Percentiles rank a stretch among this genome's conserved stretches.
These are phyloP conservation scores for Alternaria sp. DNA, from an alignment of 2,329 filamentous ascomycete species.

Conservation along the genomic window DNA sequence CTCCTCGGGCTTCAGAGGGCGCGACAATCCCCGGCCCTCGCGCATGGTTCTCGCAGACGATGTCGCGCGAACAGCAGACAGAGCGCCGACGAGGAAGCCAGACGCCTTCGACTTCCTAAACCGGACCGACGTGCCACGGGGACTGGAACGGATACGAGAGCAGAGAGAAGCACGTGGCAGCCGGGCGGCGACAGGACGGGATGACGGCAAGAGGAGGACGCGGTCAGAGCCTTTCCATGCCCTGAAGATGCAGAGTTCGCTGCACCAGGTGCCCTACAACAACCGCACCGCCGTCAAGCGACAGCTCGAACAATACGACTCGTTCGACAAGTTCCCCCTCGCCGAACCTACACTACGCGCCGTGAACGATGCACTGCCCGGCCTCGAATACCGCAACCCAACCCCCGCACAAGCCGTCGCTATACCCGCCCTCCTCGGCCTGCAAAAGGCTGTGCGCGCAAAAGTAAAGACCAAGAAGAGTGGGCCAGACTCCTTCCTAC, in stretches of 20 bases:
- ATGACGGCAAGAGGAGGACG: slow-evolving; percentile 37
- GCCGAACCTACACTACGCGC: slow-evolving; percentile 75
- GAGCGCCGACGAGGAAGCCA: slow-evolving; percentile 31
- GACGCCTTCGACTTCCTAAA: slow-evolving; percentile 48
- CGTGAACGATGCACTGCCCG: slow-evolving; percentile 78
- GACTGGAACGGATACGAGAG: slow-evolving; percentile 28
- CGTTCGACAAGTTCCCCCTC: slow-evolving; percentile 82
- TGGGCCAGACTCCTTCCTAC: slow-evolving; percentile 72
- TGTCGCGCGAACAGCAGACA: slow-evolving; percentile 37
- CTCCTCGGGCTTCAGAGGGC: slow-evolving; percentile 13
- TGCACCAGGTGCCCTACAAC: slow-evolving; percentile 79
- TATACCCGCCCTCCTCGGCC: slow-evolving; percentile 79
- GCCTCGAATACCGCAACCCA: slow-evolving; percentile 77
- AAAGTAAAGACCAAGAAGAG: slow-evolving; percentile 37
- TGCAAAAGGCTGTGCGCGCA: slow-evolving; percentile 53
- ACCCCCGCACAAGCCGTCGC: slow-evolving; percentile 91
- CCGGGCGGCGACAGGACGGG: slow-evolving; percentile 21
- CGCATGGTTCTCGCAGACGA: slow-evolving; percentile 59
- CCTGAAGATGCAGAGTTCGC: slow-evolving; percentile 88
- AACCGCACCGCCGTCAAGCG: slow-evolving; percentile 69
- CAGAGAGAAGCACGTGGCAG: slow-evolving; percentile 17
- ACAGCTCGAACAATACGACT: slow-evolving; percentile 70
- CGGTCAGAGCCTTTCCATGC: slow-evolving; percentile 72
- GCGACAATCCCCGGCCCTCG: slow-evolving; percentile 48
- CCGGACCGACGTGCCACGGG: slow-evolving; percentile 39